Percentiles rank a stretch among this genome's conserved stretches.
phyloP scores from a whole-genome alignment of 352 stramenopile species.

The Sclerospora graminicola region DNA sequence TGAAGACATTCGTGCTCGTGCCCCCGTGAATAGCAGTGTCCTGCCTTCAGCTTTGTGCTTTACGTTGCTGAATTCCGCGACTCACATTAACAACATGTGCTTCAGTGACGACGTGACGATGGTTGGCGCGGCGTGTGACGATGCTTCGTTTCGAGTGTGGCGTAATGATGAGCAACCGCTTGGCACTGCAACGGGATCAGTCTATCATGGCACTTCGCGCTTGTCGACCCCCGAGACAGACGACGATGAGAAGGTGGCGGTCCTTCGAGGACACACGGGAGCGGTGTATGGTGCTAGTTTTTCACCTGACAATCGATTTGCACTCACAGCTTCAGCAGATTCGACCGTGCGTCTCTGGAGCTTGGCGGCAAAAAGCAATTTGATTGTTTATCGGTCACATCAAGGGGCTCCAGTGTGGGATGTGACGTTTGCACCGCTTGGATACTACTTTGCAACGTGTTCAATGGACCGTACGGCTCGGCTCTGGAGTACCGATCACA shows the following conservation, averaged over 20 bases:
- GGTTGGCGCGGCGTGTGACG: slow-evolving; percentile 59
- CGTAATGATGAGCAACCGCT: slow-evolving; percentile 71
- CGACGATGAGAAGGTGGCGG: slow-evolving; percentile 56
- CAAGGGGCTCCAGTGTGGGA: slow-evolving; percentile 86
- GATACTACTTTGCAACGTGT: slow-evolving; percentile 93
- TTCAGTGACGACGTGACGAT: slow-evolving; percentile 74
- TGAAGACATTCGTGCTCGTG: slow-evolving; percentile 49
- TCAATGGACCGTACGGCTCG: slow-evolving; percentile 89
- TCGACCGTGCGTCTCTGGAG: slow-evolving; percentile 82
- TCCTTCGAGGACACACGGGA: slow-evolving; percentile 63
- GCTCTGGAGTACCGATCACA: slow-evolving; percentile 90
- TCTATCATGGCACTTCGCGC: slow-evolving; percentile 34
- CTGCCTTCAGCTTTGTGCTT: slow-evolving; percentile 69
- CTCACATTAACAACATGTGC: slow-evolving; percentile 74
- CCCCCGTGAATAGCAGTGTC: slow-evolving; percentile 34
- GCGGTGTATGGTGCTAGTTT: slow-evolving; percentile 83
- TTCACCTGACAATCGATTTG: slow-evolving; percentile 79
- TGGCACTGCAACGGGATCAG: slow-evolving; percentile 48
- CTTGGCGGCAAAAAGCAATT: slow-evolving; percentile 66
- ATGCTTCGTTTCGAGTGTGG: slow-evolving; percentile 73
- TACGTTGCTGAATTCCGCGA: slow-evolving; percentile 66
- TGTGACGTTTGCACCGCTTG: slow-evolving; percentile 80
- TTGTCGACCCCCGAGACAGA: slow-evolving; percentile 34
- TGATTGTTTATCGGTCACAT: slow-evolving; percentile 70
- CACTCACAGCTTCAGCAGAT: slow-evolving; percentile 70